Conservation (phyloP, 1,284 basidiomycete genomes). For the Peniophora sp. region DNA sequence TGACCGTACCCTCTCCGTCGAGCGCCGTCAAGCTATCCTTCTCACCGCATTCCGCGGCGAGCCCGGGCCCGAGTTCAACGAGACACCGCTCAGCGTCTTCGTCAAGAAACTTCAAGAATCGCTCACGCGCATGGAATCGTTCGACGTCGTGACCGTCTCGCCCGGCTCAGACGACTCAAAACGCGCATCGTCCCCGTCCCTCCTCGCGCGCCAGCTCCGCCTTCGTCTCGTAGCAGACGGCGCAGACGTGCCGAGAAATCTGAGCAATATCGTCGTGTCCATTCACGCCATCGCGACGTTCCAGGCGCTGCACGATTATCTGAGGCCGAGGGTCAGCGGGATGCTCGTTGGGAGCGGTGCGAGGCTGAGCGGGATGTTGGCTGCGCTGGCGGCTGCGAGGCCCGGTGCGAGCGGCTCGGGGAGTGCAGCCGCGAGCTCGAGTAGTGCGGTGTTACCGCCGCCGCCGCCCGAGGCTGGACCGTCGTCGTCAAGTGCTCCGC, state of each 20-base stretch:
- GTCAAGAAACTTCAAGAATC: conserved; percentile 94
- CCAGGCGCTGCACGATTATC: conserved; percentile 90
- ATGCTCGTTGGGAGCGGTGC: conserved; percentile 50
- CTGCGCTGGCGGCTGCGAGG: conserved; percentile 78
- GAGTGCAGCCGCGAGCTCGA: conserved; percentile 15
- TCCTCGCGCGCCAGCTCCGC: conserved; percentile 83
- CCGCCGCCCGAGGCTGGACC: conserved; percentile 24
- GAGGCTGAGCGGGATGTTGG: conserved; percentile 83
- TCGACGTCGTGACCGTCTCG: conserved; percentile 84
- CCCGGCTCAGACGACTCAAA: conserved; percentile 72
- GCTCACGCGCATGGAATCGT: conserved; percentile 88
- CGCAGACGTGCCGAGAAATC: conserved; percentile 76
- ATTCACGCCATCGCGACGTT: conserved; percentile 96
- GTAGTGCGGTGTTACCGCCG: conserved; percentile 22
- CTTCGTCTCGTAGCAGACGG: conserved; percentile 85
- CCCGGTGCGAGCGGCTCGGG: conserved; percentile 30
- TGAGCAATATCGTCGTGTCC: conserved; percentile 87
- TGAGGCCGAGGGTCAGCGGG: conserved; percentile 84
- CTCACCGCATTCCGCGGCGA: conserved; percentile 60
- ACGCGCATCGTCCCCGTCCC: conserved; percentile 68
- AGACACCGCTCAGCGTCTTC: conserved; percentile 70
- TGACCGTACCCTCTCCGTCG: conserved; percentile 48
- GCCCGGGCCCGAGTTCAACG: conserved; percentile 12
- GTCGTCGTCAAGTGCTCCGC: conserved; percentile 20
- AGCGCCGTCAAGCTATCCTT: conserved; percentile 63